These are phyloP conservation scores for Fusarium citri DNA, from an alignment of 2,329 filamentous ascomycete species.

Conservation along the genomic window DNA sequence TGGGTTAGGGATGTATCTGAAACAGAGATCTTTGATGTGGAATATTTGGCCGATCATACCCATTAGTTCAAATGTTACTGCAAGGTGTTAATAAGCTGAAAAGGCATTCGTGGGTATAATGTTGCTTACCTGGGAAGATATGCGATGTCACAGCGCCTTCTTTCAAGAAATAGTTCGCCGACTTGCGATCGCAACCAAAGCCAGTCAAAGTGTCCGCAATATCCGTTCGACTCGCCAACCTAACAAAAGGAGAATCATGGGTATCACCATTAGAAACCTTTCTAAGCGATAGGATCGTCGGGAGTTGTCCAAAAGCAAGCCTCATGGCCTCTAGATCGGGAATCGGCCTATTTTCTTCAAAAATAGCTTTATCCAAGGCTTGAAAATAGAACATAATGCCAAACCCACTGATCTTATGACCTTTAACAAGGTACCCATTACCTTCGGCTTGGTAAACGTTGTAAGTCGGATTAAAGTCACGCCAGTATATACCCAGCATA, in stretches of 20 bases:
- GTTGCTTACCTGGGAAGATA: slow-evolving; percentile 8
- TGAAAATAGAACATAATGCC: slow-evolving; percentile 22
- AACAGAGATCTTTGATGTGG: slow-evolving; percentile 24
- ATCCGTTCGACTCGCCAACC: background rate
- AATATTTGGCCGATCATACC: slow-evolving; percentile 20
- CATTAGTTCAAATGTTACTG: slow-evolving; percentile 19
- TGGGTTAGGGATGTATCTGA: slow-evolving; percentile 25
- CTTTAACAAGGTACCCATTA: slow-evolving; percentile 9
- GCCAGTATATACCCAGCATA: slow-evolving; percentile 26
- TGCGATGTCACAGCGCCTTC: slow-evolving; percentile 13
- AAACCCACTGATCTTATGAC: slow-evolving; percentile 13
- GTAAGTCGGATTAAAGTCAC: slow-evolving; percentile 10
- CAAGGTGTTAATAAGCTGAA: background rate
- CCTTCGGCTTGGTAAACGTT: slow-evolving; percentile 24
- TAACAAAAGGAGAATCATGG: fast-evolving
- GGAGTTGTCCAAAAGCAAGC: slow-evolving; percentile 20
- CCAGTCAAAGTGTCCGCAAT: background rate
- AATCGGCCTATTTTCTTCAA: slow-evolving; percentile 2
- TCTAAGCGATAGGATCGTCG: background rate
- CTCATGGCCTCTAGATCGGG: background rate
- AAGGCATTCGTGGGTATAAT: background rate
- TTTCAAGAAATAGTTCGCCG: slow-evolving; percentile 6
- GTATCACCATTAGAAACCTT: fast-evolving
- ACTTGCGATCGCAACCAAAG: slow-evolving; percentile 17
- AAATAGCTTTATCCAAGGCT: slow-evolving; percentile 14